phyloP scores from a whole-genome alignment of 2,329 filamentous ascomycete genomes.

The Fusarium pseudocircinatum region DNA sequence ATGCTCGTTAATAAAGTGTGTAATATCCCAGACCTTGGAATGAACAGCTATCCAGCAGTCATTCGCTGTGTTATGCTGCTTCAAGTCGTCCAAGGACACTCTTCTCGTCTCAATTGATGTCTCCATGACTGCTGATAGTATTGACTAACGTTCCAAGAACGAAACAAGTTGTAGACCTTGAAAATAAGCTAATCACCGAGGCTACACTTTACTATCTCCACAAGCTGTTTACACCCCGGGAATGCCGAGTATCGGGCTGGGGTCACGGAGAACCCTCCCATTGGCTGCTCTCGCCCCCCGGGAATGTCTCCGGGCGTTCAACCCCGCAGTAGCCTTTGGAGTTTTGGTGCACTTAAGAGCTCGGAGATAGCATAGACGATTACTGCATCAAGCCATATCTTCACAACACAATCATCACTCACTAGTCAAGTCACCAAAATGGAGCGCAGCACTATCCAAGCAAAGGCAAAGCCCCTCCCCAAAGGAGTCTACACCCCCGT shows the following conservation, averaged over 20 bases:
- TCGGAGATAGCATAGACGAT: conserved; percentile 7
- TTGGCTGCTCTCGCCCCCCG: background rate
- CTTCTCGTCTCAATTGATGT: conserved; percentile 1
- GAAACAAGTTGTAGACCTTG: background rate
- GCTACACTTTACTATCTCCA: background rate
- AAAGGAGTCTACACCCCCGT: conserved; percentile 58
- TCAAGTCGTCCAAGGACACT: conserved; percentile 50
- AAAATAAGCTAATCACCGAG: conserved; percentile 19
- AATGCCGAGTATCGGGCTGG: background rate
- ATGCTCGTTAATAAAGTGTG: conserved; percentile 64
- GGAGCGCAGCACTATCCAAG: conserved; percentile 44
- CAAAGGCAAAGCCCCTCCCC: conserved; percentile 52
- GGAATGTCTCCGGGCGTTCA: background rate
- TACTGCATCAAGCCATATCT: background rate
- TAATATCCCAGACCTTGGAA: conserved; percentile 74
- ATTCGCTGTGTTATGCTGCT: conserved; percentile 56
- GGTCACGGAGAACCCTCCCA: conserved; percentile 10
- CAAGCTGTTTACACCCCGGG: background rate
- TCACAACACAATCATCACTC: background rate
- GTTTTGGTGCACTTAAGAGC: conserved; percentile 2
- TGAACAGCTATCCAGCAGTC: conserved; percentile 76
- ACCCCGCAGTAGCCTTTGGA: background rate
- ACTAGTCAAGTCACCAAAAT: conserved; percentile 24
- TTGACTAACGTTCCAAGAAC: background rate
- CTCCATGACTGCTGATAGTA: conserved; percentile 11